Percentiles rank a stretch among this genome's conserved stretches.
phyloP scores from a whole-genome alignment of 805 yeast genomes.

The Dipodascus albidus region DNA sequence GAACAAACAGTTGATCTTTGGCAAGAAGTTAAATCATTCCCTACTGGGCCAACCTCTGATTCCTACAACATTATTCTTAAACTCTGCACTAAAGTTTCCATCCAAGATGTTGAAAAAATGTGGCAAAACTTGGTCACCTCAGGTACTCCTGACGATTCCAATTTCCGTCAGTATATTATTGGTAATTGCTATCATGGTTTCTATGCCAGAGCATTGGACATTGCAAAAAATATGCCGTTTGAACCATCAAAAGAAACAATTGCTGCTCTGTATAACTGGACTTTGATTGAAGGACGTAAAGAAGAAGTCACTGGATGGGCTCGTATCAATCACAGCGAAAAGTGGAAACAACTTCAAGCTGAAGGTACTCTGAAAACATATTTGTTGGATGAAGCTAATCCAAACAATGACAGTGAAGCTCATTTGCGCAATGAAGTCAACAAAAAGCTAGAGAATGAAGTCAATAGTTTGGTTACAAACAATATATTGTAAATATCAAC shows the following conservation, averaged over 20 bases:
- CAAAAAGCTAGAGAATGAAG: conserved; percentile 12
- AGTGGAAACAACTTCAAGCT: conserved; percentile 30
- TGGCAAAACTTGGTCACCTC: conserved; percentile 46
- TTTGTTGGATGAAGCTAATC: conserved; percentile 18
- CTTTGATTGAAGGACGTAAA: conserved; percentile 29
- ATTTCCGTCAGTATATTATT: conserved; percentile 49
- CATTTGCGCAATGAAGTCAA: conserved; percentile 16
- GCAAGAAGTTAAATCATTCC: conserved; percentile 43
- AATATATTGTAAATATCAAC: neutral
- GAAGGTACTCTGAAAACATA: conserved; percentile 21
- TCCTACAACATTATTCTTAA: conserved; percentile 58
- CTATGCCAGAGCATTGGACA: conserved; percentile 41
- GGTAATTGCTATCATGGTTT: conserved; percentile 62
- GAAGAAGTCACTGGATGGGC: conserved; percentile 32
- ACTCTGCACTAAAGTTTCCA: conserved; percentile 41
- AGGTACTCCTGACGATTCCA: conserved; percentile 38
- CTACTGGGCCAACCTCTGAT: conserved; percentile 43
- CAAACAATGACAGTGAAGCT: conserved; percentile 24
- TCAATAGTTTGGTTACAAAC: neutral
- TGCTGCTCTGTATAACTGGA: conserved; percentile 32
- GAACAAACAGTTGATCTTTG: conserved; percentile 49
- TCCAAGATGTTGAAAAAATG: conserved; percentile 45
- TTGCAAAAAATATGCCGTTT: conserved; percentile 35
- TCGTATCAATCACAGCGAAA: conserved; percentile 19
- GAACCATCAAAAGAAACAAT: conserved; percentile 17